Evolutionary conservation across 306 rosid species (phyloP).

Genomic region (Malus asiatica): DNA sequence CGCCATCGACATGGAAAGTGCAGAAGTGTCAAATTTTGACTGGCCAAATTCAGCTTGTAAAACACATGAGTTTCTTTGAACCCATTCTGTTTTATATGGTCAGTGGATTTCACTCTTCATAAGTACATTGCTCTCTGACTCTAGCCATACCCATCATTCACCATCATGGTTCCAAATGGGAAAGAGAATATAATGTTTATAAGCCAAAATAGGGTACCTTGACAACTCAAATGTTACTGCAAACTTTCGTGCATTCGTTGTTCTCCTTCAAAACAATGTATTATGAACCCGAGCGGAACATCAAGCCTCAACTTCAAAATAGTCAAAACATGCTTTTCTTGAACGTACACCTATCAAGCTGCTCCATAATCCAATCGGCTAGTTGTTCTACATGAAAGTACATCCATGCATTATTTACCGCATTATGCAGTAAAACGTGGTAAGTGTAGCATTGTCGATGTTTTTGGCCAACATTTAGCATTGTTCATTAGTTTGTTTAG

Average conservation of each 20-base stretch:
- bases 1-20: not conserved
- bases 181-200: not conserved
- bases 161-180: not conserved
- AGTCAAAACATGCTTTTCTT: no score
- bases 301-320: no score
- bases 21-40: not conserved
- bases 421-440: no score
- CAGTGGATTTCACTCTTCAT: not conserved
- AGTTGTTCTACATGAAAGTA: no score
- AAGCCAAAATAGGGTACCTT: not conserved
- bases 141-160: not conserved
- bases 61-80: not conserved
- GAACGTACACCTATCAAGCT: no score
- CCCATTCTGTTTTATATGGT: not conserved
- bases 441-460: no score
- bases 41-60: not conserved
- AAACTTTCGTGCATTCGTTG: not conserved
- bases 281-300: no score
- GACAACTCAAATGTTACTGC: not conserved
- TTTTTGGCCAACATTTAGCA: no score
- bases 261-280: not conserved
- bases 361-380: no score
- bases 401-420: no score
- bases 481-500: not conserved
- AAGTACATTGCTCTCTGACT: not conserved